Evolutionary conservation across 2,329 filamentous ascomycete species (phyloP).

Genomic region (Ophiosphaerella korrae): DNA sequence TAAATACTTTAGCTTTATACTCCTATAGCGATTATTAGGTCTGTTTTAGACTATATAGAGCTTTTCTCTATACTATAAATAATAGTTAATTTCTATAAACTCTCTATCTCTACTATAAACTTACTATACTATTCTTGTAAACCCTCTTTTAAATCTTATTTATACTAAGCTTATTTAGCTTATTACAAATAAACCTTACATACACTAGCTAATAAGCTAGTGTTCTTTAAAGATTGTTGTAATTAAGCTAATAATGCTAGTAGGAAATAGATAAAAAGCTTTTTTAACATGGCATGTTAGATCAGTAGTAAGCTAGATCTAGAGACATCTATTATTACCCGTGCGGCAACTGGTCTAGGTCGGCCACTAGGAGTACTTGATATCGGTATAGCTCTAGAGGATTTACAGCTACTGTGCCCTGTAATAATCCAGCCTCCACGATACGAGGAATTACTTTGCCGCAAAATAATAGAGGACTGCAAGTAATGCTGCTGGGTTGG

Average conservation of each 20-base stretch:
- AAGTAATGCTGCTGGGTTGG: slow-evolving; percentile 10
- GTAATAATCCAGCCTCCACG: slow-evolving; percentile 41
- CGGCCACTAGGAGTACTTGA: slow-evolving; percentile 54
- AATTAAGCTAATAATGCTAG: slow-evolving; percentile 43
- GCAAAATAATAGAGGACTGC: slow-evolving; percentile 48
- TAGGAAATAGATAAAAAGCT: slow-evolving; percentile 23
- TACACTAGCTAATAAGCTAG: no score
- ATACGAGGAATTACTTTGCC: slow-evolving; percentile 53
- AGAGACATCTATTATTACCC: slow-evolving; percentile 38
- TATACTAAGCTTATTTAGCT: no score
- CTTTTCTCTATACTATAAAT: no score
- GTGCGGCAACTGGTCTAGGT: slow-evolving; percentile 9
- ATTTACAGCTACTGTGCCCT: slow-evolving; percentile 51
- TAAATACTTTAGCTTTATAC: no score
- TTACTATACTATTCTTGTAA: no score
- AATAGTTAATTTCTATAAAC: no score
- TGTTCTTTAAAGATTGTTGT: slow-evolving; percentile 52
- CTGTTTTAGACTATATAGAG: no score
- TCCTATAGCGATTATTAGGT: no score
- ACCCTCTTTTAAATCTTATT: no score
- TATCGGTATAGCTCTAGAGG: slow-evolving; percentile 62
- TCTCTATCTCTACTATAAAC: no score
- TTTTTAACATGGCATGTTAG: slow-evolving; percentile 52
- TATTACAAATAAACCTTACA: no score
- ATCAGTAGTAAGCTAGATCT: slow-evolving; percentile 53